Evolutionary conservation across 2,329 filamentous ascomycete genomes (phyloP).

Genomic region (Emericellopsis cladophorae): DNA sequence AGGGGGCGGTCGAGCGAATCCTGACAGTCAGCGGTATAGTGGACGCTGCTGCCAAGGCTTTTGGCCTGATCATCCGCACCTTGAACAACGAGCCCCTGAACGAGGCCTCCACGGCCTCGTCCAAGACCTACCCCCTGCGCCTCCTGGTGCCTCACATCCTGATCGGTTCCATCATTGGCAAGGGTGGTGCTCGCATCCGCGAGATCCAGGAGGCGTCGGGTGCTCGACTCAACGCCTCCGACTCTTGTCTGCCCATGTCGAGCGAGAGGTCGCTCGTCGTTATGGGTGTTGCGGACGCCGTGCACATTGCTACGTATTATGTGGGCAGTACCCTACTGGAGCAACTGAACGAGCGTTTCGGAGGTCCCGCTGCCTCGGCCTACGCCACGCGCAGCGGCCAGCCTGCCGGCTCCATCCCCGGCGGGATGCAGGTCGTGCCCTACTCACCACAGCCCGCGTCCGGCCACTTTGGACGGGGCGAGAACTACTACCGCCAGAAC

Average conservation of each 20-base stretch:
- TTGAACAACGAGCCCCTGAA: conserved; percentile 93
- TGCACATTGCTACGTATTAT: conserved; percentile 98
- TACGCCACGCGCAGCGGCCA: conserved; percentile 93
- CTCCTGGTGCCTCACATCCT: conserved; percentile 93
- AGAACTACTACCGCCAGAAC: conserved; percentile 66
- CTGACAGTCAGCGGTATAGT: conserved; percentile 93
- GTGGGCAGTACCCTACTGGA: conserved; percentile 96
- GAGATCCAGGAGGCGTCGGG: conserved; percentile 98
- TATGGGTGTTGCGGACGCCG: conserved; percentile 92
- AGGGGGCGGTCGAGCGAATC: conserved; percentile 93
- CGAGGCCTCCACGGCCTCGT: conserved; percentile 78
- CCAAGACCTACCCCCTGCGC: conserved; percentile 93
- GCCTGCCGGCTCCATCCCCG: conserved; percentile 84
- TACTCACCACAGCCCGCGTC: conserved; percentile 89
- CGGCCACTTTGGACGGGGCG: conserved; percentile 83
- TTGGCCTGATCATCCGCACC: conserved; percentile 94
- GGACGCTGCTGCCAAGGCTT: conserved; percentile 95
- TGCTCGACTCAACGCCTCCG: conserved; percentile 89
- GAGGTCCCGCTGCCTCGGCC: conserved; percentile 89
- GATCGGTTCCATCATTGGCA: conserved; percentile 97
- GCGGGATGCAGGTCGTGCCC: conserved; percentile 98
- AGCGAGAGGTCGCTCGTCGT: conserved; percentile 97
- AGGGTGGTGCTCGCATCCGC: conserved; percentile 87
- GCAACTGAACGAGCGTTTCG: conserved; percentile 93
- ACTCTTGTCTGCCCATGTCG: conserved; percentile 85